These are phyloP conservation scores for Bromus sterilis DNA, from an alignment of 176 grass and related monocot genomes.

Conservation along the genomic window DNA sequence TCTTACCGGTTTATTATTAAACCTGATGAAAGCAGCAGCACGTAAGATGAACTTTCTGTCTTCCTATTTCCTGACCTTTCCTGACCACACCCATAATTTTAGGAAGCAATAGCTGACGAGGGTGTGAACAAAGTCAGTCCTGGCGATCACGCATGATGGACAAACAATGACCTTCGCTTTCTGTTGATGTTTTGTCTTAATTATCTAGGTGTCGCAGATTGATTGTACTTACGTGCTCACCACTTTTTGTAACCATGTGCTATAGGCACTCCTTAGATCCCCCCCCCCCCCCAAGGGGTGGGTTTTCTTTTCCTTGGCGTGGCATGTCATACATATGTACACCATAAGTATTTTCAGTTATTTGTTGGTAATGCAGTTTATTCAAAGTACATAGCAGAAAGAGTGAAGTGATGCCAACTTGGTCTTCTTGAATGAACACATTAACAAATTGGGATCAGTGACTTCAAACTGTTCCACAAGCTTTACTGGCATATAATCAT, in stretches of 20 bases:
- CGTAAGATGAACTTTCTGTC: background rate
- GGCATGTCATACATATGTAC: background rate
- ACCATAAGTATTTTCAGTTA: background rate
- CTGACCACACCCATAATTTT: conserved; percentile 7
- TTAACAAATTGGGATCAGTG: too few relatives aligned
- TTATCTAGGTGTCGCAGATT: conserved; percentile 25
- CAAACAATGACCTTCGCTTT: background rate
- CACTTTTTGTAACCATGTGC: background rate
- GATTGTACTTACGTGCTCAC: conserved; percentile 10
- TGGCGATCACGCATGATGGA: background rate
- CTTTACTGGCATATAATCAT: too few relatives aligned
- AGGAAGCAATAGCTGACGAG: conserved; percentile 45
- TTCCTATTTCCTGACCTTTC: background rate
- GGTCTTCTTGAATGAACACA: too few relatives aligned
- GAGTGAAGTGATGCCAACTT: too few relatives aligned
- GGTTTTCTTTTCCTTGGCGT: background rate
- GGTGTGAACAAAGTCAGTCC: background rate
- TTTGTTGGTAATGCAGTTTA: background rate
- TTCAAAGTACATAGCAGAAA: background rate
- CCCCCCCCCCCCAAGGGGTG: background rate
- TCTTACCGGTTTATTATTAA: background rate
- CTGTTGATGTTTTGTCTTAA: background rate
- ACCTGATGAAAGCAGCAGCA: background rate
- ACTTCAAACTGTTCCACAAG: too few relatives aligned
- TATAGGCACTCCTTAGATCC: background rate